Conservation (phyloP, 352 stramenopile genomes). For the Phytopythium cucurbitacearum region DNA sequence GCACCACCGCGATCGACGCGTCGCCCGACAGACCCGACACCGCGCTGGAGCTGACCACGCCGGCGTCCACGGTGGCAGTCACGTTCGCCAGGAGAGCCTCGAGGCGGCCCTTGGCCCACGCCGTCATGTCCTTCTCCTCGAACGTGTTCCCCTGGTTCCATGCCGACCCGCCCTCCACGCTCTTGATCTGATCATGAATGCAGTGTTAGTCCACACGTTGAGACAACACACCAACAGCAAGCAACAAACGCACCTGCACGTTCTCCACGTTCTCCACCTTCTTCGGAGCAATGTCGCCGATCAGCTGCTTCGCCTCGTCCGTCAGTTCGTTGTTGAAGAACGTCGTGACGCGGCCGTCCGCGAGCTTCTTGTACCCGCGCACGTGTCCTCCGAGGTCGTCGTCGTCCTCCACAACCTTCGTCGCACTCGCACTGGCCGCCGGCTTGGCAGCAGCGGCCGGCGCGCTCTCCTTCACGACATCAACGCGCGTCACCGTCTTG, state of each 20-base stretch:
- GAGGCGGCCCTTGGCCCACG: constrained; percentile 79
- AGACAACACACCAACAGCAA: constrained; percentile 6
- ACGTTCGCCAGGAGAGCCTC: constrained; percentile 49
- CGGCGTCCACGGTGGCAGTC: constrained; percentile 30
- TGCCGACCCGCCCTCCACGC: constrained; percentile 77
- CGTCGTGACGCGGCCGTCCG: constrained; percentile 96
- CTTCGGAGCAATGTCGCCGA: constrained; percentile 94
- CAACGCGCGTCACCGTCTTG: constrained; percentile 61
- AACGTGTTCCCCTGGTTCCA: constrained; percentile 95
- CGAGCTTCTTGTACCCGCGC: constrained; percentile 95
- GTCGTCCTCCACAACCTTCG: constrained; percentile 52
- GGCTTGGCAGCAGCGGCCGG: constrained; percentile 8
- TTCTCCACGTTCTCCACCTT: constrained; percentile 68
- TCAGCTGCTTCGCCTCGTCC: constrained; percentile 96
- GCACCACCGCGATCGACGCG: constrained; percentile 89
- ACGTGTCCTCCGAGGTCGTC: constrained; percentile 59
- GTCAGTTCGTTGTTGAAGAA: constrained; percentile 99
- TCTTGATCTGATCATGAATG: constrained; percentile 51
- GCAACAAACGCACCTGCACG: constrained; percentile 23
- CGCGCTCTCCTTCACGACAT: constrained; percentile 29
- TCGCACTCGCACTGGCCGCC: not conserved
- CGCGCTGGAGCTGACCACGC: constrained; percentile 49
- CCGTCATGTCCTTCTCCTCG: constrained; percentile 90
- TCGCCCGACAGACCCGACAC: constrained; percentile 89
- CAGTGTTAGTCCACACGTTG: not conserved